phyloP scores from a whole-genome alignment of 768 basidiomycete genomes.

The Tulasnella sp. region DNA sequence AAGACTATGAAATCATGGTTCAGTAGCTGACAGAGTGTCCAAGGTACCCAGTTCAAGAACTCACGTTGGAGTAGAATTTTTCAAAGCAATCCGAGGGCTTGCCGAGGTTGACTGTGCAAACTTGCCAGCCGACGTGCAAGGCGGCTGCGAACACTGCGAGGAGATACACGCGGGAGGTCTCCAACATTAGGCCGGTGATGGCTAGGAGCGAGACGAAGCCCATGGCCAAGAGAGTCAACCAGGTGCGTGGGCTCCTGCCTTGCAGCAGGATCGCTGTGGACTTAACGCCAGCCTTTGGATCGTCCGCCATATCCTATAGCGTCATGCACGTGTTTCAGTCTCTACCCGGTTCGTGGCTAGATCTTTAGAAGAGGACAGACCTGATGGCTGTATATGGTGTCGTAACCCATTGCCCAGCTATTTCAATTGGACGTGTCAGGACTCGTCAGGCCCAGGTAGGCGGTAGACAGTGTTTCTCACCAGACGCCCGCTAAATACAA shows the following conservation, averaged over 20 bases:
- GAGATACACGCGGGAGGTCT: neutral
- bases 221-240: neutral
- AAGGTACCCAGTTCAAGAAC: neutral
- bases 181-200: neutral
- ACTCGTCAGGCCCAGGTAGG: no score
- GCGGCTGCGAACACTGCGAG: conserved; percentile 6
- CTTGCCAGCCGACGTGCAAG: conserved; percentile 7
- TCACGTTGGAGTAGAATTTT: conserved; percentile 10
- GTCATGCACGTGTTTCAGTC: neutral
- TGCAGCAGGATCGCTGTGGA: conserved; percentile 8
- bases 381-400: conserved; percentile 6
- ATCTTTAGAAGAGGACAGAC: neutral
- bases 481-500: conserved; percentile 8
- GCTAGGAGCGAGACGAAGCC: conserved; percentile 7
- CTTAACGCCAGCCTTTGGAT: conserved; percentile 8
- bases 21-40: neutral
- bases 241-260: neutral
- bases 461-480: neutral
- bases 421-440: no score
- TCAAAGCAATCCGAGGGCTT: conserved; percentile 7
- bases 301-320: conserved; percentile 2
- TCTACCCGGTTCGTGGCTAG: neutral
- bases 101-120: neutral
- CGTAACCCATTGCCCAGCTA: conserved; percentile 13
- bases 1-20: neutral